Conservation (phyloP, 2,329 filamentous ascomycete species). For the Trichoderma koningiopsis region DNA sequence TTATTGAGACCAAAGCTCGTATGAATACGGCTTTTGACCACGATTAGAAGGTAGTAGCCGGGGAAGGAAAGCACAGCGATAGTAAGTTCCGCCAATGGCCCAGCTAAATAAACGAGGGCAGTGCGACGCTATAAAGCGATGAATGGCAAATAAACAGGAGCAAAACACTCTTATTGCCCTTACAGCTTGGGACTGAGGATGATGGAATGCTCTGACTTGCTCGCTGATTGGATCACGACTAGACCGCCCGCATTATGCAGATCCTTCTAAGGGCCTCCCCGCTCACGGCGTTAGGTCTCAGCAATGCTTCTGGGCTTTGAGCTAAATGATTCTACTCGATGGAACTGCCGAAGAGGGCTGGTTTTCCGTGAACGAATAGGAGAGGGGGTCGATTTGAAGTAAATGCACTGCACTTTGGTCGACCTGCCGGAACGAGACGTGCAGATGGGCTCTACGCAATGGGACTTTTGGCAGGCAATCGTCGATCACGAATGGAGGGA, state of each 20-base stretch:
- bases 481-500: neutral
- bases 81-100: slow-evolving; percentile 6
- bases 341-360: slow-evolving; percentile 13
- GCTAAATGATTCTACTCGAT: neutral
- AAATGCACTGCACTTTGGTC: neutral
- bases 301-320: neutral
- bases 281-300: neutral
- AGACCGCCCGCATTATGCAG: slow-evolving; percentile 7
- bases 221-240: slow-evolving; percentile 11
- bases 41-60: slow-evolving; percentile 22
- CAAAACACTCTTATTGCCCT: neutral
- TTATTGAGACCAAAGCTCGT: neutral
- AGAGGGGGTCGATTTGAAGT: neutral
- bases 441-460: neutral
- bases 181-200: neutral
- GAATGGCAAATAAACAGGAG: slow-evolving; percentile 7
- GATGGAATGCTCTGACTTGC: neutral
- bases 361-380: neutral
- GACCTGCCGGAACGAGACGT: slow-evolving; percentile 21
- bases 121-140: slow-evolving; percentile 10
- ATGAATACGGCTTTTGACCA: neutral
- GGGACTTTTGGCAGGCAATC: slow-evolving; percentile 15
- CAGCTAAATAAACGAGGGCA: slow-evolving; percentile 1
- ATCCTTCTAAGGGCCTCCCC: neutral
- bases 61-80: neutral